phyloP scores from a whole-genome alignment of 208 protist genomes.

The Hexamita inflata region DNA sequence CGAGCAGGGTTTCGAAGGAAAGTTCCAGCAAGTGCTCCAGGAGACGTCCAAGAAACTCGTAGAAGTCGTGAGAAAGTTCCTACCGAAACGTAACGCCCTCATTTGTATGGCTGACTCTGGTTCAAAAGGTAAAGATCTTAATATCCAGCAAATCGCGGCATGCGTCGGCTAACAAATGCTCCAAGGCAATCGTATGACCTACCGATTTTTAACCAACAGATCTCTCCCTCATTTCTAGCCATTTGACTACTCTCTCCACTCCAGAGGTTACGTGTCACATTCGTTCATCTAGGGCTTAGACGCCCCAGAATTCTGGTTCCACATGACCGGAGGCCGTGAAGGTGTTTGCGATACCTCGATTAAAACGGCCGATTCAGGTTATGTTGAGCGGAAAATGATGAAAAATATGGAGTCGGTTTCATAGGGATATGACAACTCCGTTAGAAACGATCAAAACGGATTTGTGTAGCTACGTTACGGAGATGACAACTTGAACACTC shows the following conservation, averaged over 20 bases:
- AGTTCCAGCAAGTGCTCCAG: conserved; percentile 74
- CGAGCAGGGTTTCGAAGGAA: conserved; percentile 87
- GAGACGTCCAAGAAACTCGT: conserved; percentile 51
- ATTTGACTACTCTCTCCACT: conserved; percentile 87
- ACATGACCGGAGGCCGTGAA: conserved; percentile 93
- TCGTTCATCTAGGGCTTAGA: conserved; percentile 82
- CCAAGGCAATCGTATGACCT: conserved; percentile 90
- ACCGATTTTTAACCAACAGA: conserved; percentile 67
- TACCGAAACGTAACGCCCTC: conserved; percentile 71
- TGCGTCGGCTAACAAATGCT: conserved; percentile 99
- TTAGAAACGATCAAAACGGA: conserved; percentile 72
- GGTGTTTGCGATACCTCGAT: conserved; percentile 98
- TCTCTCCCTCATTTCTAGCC: conserved; percentile 93
- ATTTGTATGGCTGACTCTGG: conserved; percentile 84
- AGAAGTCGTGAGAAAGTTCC: conserved; percentile 59
- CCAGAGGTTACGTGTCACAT: conserved; percentile 88
- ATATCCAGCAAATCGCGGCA: conserved; percentile 95
- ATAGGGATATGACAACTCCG: conserved; percentile 60
- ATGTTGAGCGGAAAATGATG: conserved; percentile 66
- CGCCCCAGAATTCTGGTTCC: conserved; percentile 97
- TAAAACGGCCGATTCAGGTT: conserved; percentile 96
- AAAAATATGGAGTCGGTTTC: conserved; percentile 87
- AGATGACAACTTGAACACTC: conserved; percentile 90
- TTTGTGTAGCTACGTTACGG: conserved; percentile 93
- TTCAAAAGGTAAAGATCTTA: conserved; percentile 91